These are phyloP conservation scores for Ogataea trehaloabstinens DNA, from an alignment of 805 yeast genomes.

Conservation along the genomic window DNA sequence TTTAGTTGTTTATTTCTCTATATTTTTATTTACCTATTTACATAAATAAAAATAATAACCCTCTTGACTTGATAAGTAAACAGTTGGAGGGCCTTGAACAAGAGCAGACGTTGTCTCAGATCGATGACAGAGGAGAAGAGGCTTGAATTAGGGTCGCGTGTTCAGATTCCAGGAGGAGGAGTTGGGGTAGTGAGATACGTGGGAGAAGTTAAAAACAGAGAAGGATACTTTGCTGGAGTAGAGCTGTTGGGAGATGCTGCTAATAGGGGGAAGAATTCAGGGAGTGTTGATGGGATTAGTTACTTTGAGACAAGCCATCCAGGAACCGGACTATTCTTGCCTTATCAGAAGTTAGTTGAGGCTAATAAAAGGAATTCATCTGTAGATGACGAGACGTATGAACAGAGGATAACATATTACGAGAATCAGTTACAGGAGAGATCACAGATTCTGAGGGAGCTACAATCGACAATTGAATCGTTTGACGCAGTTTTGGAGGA, in stretches of 20 bases:
- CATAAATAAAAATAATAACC: too few species aligned
- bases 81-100: too few species aligned
- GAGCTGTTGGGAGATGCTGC: slow-evolving; percentile 71
- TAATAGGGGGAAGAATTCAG: slow-evolving; percentile 77
- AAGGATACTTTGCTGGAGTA: slow-evolving; percentile 82
- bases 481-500: slow-evolving; percentile 46
- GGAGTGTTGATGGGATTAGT: slow-evolving; percentile 67
- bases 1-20: too few species aligned
- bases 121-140: slow-evolving; percentile 1
- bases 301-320: slow-evolving; percentile 68
- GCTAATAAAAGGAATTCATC: slow-evolving; percentile 11
- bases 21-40: too few species aligned
- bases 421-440: slow-evolving; percentile 41
- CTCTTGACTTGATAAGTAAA: too few species aligned
- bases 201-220: slow-evolving; percentile 71
- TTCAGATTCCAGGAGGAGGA: slow-evolving; percentile 61
- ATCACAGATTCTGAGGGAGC: slow-evolving; percentile 43
- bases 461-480: slow-evolving; percentile 47
- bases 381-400: slow-evolving; percentile 12
- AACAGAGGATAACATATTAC: slow-evolving; percentile 12
- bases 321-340: slow-evolving; percentile 73
- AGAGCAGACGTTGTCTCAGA: too few species aligned
- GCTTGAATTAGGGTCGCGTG: slow-evolving; percentile 18
- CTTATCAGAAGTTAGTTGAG: slow-evolving; percentile 41
- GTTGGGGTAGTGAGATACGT: slow-evolving; percentile 65